Conservation (phyloP, 1,139 yeast species). For the Sugiyamaella xylanicola region DNA sequence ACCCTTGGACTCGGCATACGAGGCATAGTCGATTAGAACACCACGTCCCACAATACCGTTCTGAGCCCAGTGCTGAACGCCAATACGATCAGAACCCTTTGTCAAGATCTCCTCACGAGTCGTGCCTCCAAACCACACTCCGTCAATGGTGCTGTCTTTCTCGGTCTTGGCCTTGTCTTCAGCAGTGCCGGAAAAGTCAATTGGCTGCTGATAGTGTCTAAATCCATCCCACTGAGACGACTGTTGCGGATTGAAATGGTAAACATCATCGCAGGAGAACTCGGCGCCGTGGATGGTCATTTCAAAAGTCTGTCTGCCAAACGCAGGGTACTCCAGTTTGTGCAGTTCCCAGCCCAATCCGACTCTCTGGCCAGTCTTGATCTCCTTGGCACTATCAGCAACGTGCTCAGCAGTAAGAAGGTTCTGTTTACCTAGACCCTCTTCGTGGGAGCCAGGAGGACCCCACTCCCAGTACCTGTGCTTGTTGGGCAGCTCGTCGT, state of each 20-base stretch:
- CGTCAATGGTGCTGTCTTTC: slow-evolving; percentile 21
- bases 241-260: slow-evolving; percentile 39
- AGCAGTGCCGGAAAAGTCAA: slow-evolving; percentile 6
- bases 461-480: slow-evolving; percentile 33
- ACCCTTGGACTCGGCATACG: slow-evolving; percentile 35
- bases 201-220: slow-evolving; percentile 36
- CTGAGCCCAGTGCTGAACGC: slow-evolving; percentile 40
- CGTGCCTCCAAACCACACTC: slow-evolving; percentile 36
- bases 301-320: slow-evolving; percentile 24
- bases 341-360: slow-evolving; percentile 32
- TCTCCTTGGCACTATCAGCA: slow-evolving; percentile 29
- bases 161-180: slow-evolving; percentile 16
- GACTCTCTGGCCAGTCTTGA: slow-evolving; percentile 30
- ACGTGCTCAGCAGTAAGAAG: slow-evolving; percentile 31
- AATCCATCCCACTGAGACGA: slow-evolving; percentile 44
- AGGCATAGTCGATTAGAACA: slow-evolving; percentile 39
- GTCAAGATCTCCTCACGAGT: slow-evolving; percentile 33
- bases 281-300: slow-evolving; percentile 14
- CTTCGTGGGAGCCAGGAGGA: slow-evolving; percentile 33
- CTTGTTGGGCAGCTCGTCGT: slow-evolving; percentile 29
- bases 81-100: slow-evolving; percentile 30
- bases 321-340: slow-evolving; percentile 29
- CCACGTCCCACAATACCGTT: slow-evolving; percentile 42
- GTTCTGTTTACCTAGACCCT: slow-evolving; percentile 32
- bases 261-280: slow-evolving; percentile 36